Base-by-base conservation (phyloP, 768 basidiomycete species). In the Fistulinella prunicolor region DNA sequence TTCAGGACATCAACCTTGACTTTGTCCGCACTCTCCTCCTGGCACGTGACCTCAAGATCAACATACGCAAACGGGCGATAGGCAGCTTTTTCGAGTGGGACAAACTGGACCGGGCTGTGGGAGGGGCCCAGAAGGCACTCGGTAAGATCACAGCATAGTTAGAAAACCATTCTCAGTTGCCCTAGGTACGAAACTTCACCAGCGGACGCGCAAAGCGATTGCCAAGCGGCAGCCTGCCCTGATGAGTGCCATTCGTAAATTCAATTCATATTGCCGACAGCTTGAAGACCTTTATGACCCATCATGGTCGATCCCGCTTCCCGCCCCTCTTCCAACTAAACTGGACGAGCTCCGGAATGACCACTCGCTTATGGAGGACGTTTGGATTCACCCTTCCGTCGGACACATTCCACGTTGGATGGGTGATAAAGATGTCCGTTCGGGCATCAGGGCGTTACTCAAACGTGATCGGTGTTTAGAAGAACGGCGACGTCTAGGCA, bases 321-420 rank as follows among this genome's bases (percentile, higher is more conserved):
- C 71, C 0, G 13, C 46, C 1, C 63, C 60, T 0, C 64, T 75
- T 0, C 67, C 67, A 0, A 67, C 60, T 0, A 56, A 69, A 19
- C 48, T 77, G 0, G 40, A 47, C 2, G 45, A 50, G 3, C 49
- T 64, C 0, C 24, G 34, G 0, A 36, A 42, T 6, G 38, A 60
- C 23, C 41, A 65, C 0, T 42, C 22, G 0, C 54, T 77, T 0
- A 64, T 73, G 63, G 62, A 72, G 28, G 71, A 73, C 41, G 58
- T n/a, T n/a, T 50, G 49, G 44, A 50, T 50, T 2, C 1, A 5
- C 0, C 44, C 32, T 1, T 28, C 34, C 0, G 3, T 9, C 0
- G 22, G 23, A 0, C 14, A 34, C 0, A 23, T 42, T 7, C 29
- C 42, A 12, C 17, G 6, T 1, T 75, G 73, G 72, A 58, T 73